These are phyloP conservation scores for Orbilia blumenaviensis DNA, from an alignment of 2,329 filamentous ascomycete species.

Conservation along the genomic window DNA sequence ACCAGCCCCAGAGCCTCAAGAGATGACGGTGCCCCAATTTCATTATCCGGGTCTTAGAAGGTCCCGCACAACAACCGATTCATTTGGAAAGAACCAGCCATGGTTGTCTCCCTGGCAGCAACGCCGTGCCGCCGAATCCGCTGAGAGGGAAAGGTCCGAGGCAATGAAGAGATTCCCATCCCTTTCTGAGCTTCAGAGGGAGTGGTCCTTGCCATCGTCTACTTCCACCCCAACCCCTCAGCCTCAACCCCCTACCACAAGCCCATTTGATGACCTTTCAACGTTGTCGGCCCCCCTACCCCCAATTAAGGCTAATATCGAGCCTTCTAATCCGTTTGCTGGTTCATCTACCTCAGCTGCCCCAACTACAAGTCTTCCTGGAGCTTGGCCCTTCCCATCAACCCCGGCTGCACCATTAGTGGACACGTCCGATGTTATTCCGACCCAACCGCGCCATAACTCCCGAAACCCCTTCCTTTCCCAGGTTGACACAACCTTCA, in stretches of 20 bases:
- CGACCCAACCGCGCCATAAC: slow-evolving; percentile 25
- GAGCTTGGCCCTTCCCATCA: slow-evolving; percentile 46
- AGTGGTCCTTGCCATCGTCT: slow-evolving; percentile 13
- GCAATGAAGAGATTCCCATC: slow-evolving; percentile 57
- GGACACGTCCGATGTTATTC: slow-evolving; percentile 45
- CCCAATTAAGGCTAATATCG: slow-evolving; percentile 15
- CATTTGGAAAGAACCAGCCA: slow-evolving; percentile 43
- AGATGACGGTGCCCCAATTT: slow-evolving; percentile 29
- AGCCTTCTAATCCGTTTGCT: slow-evolving; percentile 37
- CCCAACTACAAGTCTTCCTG: slow-evolving; percentile 23
- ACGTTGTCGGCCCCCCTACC: slow-evolving; percentile 23
- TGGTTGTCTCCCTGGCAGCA: slow-evolving; percentile 46
- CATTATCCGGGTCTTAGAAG: slow-evolving; percentile 40
- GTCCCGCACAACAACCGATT: slow-evolving; percentile 42
- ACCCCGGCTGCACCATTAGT: slow-evolving; percentile 31
- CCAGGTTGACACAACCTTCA: slow-evolving; percentile 49
- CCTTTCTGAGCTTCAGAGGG: slow-evolving; percentile 54
- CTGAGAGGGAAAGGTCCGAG: slow-evolving; percentile 42
- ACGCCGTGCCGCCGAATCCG: not conserved
- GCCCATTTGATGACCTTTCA: slow-evolving; percentile 42
- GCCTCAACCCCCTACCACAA: slow-evolving; percentile 17
- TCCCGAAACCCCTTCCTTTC: slow-evolving; percentile 48
- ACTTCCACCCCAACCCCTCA: not conserved
- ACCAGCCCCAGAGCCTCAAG: slow-evolving; percentile 6
- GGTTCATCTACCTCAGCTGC: slow-evolving; percentile 9